Conservation (phyloP, 768 basidiomycete genomes). For the Kondoa malvinella region DNA sequence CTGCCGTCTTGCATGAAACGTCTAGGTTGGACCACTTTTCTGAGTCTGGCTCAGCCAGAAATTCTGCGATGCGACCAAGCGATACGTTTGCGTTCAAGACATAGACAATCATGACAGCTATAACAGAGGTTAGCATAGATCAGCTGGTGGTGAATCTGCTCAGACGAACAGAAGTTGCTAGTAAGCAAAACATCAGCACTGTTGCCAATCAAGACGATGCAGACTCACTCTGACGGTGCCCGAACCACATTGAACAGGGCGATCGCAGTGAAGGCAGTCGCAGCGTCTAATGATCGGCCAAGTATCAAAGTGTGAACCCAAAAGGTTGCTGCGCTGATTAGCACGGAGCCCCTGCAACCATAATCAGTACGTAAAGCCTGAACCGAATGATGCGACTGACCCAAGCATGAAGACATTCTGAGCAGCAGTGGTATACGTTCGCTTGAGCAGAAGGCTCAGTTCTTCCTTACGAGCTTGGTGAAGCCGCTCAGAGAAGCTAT, state of each 20-base stretch:
- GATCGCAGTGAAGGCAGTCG: slow-evolving; percentile 35
- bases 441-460: background rate
- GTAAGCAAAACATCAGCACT: background rate
- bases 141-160: background rate
- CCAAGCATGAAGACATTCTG: background rate
- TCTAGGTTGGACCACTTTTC: slow-evolving; percentile 31
- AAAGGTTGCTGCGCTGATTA: slow-evolving; percentile 33
- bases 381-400: background rate
- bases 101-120: slow-evolving; percentile 23
- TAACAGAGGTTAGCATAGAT: slow-evolving; percentile 12
- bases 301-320: slow-evolving; percentile 31
- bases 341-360: slow-evolving; percentile 29
- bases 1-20: slow-evolving; percentile 16
- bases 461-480: background rate
- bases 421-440: background rate
- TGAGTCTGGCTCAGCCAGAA: slow-evolving; percentile 34
- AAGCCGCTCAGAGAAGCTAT: background rate
- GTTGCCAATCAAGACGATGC: slow-evolving; percentile 12
- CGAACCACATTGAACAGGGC: slow-evolving; percentile 36
- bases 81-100: slow-evolving; percentile 31
- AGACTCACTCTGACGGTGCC: slow-evolving; percentile 26
- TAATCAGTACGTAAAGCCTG: background rate
- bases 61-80: slow-evolving; percentile 31
- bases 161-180: background rate
- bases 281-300: slow-evolving; percentile 31